These are phyloP conservation scores for Boletus sp. DNA, from an alignment of 1,284 basidiomycete species.

Conservation along the genomic window DNA sequence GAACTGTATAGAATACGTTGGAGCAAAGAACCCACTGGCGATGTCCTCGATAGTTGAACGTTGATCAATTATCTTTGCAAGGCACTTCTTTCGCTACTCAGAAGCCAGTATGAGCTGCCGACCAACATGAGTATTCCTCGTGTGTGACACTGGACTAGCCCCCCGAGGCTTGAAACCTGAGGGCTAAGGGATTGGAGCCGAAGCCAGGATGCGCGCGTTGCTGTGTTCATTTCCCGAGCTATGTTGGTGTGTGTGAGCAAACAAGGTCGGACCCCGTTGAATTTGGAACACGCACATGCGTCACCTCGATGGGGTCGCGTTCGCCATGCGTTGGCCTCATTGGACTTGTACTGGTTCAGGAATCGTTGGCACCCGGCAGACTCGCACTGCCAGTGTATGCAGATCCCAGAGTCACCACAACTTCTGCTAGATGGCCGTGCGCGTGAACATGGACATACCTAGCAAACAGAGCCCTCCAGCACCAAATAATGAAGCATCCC, in stretches of 20 bases:
- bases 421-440: conserved; percentile 2
- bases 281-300: not conserved
- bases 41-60: not conserved
- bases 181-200: conserved; percentile 3
- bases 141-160: conserved; percentile 6
- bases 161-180: conserved; percentile 2
- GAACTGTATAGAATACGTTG: not conserved
- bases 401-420: not conserved
- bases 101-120: not conserved
- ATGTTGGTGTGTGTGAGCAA: not conserved
- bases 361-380: not conserved
- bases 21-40: not conserved
- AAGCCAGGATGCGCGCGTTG: not conserved
- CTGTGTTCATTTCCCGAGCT: not conserved
- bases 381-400: not conserved
- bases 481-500: not conserved
- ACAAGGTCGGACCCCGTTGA: not conserved
- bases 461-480: not conserved
- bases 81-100: not conserved
- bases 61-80: not conserved
- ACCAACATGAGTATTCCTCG: conserved; percentile 23
- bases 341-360: not conserved
- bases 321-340: conserved; percentile 9
- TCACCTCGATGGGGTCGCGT: not conserved
- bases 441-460: not conserved